Evolutionary conservation across 495 filamentous ascomycete species (phyloP).

Genomic region (Pseudotulostoma volvatum): DNA sequence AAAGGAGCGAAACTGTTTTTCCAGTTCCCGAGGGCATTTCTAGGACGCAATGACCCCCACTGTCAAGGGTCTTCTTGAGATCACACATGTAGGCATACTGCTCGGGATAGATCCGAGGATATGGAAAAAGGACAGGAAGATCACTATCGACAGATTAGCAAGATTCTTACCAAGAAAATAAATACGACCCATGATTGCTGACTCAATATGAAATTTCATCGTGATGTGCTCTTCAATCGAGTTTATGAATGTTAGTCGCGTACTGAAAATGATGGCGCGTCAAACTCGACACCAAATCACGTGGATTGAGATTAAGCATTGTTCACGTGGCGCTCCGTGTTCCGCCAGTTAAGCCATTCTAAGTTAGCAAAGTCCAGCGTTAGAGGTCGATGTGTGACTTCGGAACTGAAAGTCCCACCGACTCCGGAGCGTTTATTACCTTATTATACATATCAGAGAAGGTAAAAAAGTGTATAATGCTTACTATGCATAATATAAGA

Average conservation of each 20-base stretch:
- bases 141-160: slow-evolving; percentile 36
- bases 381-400: no score
- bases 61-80: slow-evolving; percentile 91
- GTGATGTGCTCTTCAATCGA: no score
- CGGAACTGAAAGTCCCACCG: no score
- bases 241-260: no score
- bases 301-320: no score
- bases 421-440: no score
- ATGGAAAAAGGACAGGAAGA: slow-evolving; percentile 88
- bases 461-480: no score
- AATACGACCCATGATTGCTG: slow-evolving; percentile 13
- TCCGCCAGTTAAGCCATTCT: no score
- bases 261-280: no score
- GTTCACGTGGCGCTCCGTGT: slow-evolving; percentile 2
- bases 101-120: slow-evolving; percentile 93
- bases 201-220: slow-evolving; percentile 98
- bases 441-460: no score
- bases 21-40: slow-evolving; percentile 99
- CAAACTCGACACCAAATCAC: slow-evolving; percentile 20
- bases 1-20: slow-evolving; percentile 90
- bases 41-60: slow-evolving; percentile 87
- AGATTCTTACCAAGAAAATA: slow-evolving; percentile 1
- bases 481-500: slow-evolving; percentile 1
- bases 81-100: slow-evolving; percentile 99
- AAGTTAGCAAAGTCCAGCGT: no score